These are phyloP conservation scores for Chytriomyces sp. DNA, from an alignment of 192 early-diverging fungal species.

Conservation along the genomic window DNA sequence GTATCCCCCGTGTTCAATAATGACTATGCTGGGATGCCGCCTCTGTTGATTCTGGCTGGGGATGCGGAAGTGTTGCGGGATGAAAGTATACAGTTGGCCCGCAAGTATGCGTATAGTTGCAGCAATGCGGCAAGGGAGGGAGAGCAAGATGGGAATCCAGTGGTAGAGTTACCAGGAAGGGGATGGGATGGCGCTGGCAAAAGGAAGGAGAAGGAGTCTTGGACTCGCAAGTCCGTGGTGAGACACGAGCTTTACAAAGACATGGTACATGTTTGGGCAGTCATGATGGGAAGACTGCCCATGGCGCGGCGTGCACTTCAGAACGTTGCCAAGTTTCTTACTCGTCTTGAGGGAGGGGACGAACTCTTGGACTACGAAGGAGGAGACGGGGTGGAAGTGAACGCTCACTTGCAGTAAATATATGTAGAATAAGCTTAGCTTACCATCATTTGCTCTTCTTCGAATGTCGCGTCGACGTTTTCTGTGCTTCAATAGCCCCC, in stretches of 20 bases:
- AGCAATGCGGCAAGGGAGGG: background rate
- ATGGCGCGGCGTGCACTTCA: constrained; percentile 5
- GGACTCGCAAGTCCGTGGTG: constrained; percentile 25
- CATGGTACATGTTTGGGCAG: constrained; percentile 54
- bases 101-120: constrained; percentile 32
- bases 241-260: constrained; percentile 52
- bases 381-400: background rate
- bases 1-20: constrained; percentile 48
- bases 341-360: constrained; percentile 20
- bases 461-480: too few species aligned
- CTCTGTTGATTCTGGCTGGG: constrained; percentile 48
- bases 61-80: constrained; percentile 48
- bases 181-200: too few species aligned
- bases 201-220: background rate
- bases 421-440: too few species aligned
- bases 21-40: constrained; percentile 37
- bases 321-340: constrained; percentile 26
- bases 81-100: constrained; percentile 44
- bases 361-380: background rate
- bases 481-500: too few species aligned
- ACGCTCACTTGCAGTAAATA: background rate
- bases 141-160: background rate
- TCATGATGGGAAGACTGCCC: constrained; percentile 31
- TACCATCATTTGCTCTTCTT: too few species aligned
- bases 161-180: too few species aligned